Percentiles rank a stretch among this genome's conserved stretches.
Evolutionary conservation across 106 monocot genomes (phyloP).

Genomic region (Agapanthus africanus): DNA sequence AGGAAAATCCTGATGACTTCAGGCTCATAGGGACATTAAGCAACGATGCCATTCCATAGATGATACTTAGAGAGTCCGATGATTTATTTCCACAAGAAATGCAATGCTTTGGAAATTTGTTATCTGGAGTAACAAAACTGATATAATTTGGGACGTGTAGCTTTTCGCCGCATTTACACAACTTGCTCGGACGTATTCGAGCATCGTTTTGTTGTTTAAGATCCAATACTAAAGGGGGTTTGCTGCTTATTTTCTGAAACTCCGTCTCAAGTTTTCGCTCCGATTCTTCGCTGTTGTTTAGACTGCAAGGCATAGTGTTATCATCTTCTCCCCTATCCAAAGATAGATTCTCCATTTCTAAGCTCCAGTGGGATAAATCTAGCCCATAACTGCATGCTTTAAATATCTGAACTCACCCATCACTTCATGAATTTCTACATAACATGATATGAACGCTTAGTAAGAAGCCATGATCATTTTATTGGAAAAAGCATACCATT

Average conservation of each 20-base stretch:
- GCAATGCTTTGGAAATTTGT: slow-evolving; percentile 25
- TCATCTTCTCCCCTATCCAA: slow-evolving; percentile 1
- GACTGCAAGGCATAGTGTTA: neutral
- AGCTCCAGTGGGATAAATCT: neutral
- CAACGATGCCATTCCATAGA: slow-evolving; percentile 11
- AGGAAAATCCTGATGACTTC: slow-evolving; percentile 17
- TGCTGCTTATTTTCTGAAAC: slow-evolving; percentile 19
- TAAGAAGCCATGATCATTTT: neutral
- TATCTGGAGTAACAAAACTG: slow-evolving; percentile 19
- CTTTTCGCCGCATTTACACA: too few relatives aligned
- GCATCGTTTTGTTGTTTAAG: neutral
- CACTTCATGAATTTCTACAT: neutral
- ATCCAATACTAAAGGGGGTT: slow-evolving; percentile 11
- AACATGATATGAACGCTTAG: neutral
- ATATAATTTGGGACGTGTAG: too few relatives aligned
- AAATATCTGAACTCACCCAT: too few relatives aligned
- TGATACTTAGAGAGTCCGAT: slow-evolving; percentile 13
- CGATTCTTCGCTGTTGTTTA: neutral
- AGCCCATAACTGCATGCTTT: neutral
- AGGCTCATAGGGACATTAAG: slow-evolving; percentile 21
- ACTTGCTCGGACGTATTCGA: neutral
- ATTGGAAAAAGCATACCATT: neutral
- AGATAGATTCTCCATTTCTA: slow-evolving; percentile 10
- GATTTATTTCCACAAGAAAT: slow-evolving; percentile 6
- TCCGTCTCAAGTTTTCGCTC: slow-evolving; percentile 12